These are phyloP conservation scores for Postia placenta DNA, from an alignment of 768 basidiomycete species.

Conservation along the genomic window DNA sequence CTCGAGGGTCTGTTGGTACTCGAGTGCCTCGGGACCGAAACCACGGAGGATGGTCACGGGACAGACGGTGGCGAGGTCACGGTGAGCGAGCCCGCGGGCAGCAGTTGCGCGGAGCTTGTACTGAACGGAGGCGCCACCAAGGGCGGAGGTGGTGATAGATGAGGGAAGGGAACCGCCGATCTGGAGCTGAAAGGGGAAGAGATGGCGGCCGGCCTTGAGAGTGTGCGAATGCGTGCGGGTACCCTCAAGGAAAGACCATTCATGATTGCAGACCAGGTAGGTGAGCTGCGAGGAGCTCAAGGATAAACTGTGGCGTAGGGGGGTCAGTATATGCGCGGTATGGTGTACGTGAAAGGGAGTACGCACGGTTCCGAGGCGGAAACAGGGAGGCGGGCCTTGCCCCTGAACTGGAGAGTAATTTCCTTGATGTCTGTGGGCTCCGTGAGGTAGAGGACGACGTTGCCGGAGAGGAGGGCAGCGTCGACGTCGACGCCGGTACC, in stretches of 20 bases:
- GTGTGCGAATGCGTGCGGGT: conserved; percentile 76
- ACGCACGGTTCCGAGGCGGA: conserved; percentile 54
- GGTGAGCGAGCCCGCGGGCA: conserved; percentile 44
- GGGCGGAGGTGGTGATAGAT: conserved; percentile 48
- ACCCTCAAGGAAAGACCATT: conserved; percentile 91
- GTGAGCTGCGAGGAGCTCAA: conserved; percentile 42
- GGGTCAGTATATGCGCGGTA: conserved; percentile 3
- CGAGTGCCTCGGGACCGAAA: conserved; percentile 76
- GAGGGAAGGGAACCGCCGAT: conserved; percentile 85
- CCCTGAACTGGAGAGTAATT: conserved; percentile 77
- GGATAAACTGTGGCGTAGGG: conserved; percentile 13
- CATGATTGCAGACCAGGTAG: conserved; percentile 70
- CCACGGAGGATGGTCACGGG: conserved; percentile 68
- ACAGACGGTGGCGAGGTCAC: conserved; percentile 56
- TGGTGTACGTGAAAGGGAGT: conserved; percentile 6
- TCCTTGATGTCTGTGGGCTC: conserved; percentile 84
- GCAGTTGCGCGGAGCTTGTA: conserved; percentile 90
- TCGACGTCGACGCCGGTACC: conserved; percentile 83
- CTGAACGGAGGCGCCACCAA: conserved; percentile 59
- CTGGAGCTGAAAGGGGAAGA: conserved; percentile 87
- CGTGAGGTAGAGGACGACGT: conserved; percentile 70
- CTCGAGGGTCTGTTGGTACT: conserved; percentile 94
- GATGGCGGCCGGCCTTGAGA: conserved; percentile 91
- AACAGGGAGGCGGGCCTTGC: conserved; percentile 71
- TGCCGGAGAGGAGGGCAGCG: conserved; percentile 73